Evolutionary conservation across 2,329 filamentous ascomycete genomes (phyloP).

Genomic region (Botrytis deweyae): DNA sequence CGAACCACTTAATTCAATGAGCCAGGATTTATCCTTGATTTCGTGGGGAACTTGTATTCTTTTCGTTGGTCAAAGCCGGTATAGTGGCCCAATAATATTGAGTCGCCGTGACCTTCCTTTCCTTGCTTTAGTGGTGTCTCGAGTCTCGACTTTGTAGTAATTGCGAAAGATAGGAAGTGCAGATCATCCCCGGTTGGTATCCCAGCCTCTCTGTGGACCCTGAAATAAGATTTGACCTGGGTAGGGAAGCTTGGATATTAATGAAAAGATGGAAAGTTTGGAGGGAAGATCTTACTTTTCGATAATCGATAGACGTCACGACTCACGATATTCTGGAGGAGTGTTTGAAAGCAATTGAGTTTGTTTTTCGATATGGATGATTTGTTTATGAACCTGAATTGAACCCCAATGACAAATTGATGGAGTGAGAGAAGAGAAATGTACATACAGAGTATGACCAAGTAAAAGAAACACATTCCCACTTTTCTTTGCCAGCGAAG

Average conservation of each 20-base stretch:
- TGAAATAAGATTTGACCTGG: neutral
- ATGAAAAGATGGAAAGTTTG: neutral
- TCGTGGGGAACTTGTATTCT: neutral
- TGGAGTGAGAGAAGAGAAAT: neutral
- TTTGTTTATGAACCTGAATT: neutral
- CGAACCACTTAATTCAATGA: neutral
- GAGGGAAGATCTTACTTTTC: neutral
- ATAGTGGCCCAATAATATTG: neutral
- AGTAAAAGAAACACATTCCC: neutral
- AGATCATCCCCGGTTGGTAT: neutral
- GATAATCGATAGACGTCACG: neutral
- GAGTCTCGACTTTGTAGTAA: neutral
- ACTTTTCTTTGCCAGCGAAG: conserved; percentile 13
- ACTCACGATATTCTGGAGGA: neutral
- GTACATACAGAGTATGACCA: neutral
- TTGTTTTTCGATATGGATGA: neutral
- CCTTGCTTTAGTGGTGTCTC: neutral
- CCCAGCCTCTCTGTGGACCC: conserved; percentile 8
- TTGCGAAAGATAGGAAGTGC: neutral
- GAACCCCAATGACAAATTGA: neutral
- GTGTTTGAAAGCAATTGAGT: neutral
- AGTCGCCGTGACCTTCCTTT: conserved; percentile 1
- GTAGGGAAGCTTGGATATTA: neutral
- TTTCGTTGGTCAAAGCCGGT: neutral
- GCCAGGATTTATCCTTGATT: conserved; percentile 11